These are phyloP conservation scores for Xylaria arbuscula DNA, from an alignment of 2,329 filamentous ascomycete genomes.

Conservation along the genomic window DNA sequence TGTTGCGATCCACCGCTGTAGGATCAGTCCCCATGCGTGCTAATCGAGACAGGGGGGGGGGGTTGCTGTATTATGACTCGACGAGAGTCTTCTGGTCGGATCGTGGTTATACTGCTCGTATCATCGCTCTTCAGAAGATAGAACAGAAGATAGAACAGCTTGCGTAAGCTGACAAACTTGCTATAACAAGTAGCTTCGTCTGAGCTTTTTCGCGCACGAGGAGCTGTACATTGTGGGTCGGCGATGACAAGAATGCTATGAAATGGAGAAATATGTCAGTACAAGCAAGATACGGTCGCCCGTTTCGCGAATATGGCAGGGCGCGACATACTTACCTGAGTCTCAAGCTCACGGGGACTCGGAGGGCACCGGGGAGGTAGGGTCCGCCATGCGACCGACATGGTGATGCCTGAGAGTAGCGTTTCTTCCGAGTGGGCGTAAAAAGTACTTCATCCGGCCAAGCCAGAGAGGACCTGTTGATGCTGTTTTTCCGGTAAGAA, in stretches of 20 bases:
- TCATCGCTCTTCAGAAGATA: neutral
- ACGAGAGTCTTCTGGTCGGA: neutral
- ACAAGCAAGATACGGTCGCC: neutral
- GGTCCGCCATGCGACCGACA: neutral
- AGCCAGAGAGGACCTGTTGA: no score
- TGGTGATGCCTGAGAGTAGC: neutral
- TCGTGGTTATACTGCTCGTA: neutral
- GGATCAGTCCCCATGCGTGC: neutral
- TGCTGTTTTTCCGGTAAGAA: neutral
- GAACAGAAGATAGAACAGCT: neutral
- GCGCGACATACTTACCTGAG: slow-evolving; percentile 1
- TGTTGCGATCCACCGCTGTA: neutral
- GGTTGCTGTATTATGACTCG: neutral
- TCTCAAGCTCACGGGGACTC: slow-evolving; percentile 6
- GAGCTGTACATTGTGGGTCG: neutral
- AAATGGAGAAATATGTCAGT: neutral
- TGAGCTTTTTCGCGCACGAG: neutral
- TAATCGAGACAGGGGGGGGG: neutral
- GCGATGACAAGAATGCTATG: neutral
- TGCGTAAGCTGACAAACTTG: slow-evolving; percentile 4
- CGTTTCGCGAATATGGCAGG: neutral
- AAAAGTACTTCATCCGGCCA: neutral
- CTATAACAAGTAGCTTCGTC: neutral
- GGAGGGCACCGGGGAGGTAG: neutral
- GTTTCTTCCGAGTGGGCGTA: neutral